These are phyloP conservation scores for Penicillium nordicum DNA, from an alignment of 2,329 filamentous ascomycete genomes.

Conservation along the genomic window DNA sequence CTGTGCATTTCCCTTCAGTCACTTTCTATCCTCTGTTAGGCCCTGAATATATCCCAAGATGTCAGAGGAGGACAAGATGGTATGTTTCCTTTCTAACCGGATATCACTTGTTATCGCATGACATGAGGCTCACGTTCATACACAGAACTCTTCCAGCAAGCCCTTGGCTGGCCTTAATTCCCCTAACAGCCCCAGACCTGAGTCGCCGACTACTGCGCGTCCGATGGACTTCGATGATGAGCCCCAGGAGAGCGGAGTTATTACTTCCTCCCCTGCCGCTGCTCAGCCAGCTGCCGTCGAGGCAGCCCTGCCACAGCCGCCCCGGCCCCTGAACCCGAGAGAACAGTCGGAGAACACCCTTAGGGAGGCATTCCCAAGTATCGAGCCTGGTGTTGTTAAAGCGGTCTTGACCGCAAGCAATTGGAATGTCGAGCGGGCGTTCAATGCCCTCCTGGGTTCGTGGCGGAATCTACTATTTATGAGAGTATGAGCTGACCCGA, in stretches of 20 bases:
- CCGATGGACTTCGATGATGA: conserved; percentile 59
- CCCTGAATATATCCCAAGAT: conserved; percentile 19
- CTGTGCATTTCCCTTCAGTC: background rate
- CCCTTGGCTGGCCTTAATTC: conserved; percentile 22
- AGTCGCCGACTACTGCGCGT: conserved; percentile 55
- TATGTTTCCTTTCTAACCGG: conserved; percentile 18
- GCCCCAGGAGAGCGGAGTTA: conserved; percentile 43
- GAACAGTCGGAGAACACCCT: conserved; percentile 85
- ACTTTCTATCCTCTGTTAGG: background rate
- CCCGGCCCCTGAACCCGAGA: conserved; percentile 73
- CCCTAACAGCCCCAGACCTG: conserved; percentile 40
- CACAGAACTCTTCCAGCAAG: conserved; percentile 38
- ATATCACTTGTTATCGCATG: conserved; percentile 11
- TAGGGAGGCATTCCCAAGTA: conserved; percentile 86
- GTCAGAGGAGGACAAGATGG: conserved; percentile 39
- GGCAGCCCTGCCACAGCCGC: conserved; percentile 71
- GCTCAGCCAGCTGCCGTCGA: conserved; percentile 30
- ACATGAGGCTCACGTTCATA: conserved; percentile 22
- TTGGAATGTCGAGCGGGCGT: conserved; percentile 86
- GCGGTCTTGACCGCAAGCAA: conserved; percentile 83
- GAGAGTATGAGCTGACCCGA: conserved; percentile 6
- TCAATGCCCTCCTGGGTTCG: conserved; percentile 85
- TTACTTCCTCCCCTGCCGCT: conserved; percentile 24
- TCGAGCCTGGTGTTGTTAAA: conserved; percentile 77
- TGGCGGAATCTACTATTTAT: conserved; percentile 3